These are phyloP conservation scores for Digitaria exilis DNA, from an alignment of 202 grass and related monocot genomes.

Conservation along the genomic window DNA sequence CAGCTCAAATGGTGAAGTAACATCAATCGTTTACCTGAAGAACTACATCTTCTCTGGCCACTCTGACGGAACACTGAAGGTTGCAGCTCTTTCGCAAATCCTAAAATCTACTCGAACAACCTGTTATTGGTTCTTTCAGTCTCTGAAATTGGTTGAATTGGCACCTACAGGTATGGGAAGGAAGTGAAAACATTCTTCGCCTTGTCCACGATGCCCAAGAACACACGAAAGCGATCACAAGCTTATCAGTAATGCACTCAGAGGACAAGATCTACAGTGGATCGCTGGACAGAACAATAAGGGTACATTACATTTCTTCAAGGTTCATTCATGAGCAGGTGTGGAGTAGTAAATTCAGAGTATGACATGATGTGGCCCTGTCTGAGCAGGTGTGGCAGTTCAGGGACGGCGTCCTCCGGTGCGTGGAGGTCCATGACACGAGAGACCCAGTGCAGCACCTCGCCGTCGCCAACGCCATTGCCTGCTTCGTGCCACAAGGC, in stretches of 20 bases:
- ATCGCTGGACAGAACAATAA: conserved; percentile 61
- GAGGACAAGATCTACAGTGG: conserved; percentile 64
- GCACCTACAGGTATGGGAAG: conserved; percentile 54
- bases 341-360: neutral
- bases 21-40: conserved; percentile 58
- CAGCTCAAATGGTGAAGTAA: conserved; percentile 32
- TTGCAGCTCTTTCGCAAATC: neutral
- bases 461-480: conserved; percentile 45
- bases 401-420: conserved; percentile 47
- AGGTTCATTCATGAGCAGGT: no score
- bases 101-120: neutral
- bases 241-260: conserved; percentile 41
- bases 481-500: conserved; percentile 60
- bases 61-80: conserved; percentile 66
- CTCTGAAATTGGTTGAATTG: neutral
- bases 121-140: neutral
- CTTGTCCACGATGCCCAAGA: conserved; percentile 52
- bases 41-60: conserved; percentile 67
- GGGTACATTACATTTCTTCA: conserved; percentile 30
- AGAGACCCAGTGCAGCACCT: conserved; percentile 56
- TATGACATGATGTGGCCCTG: neutral
- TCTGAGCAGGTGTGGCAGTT: conserved; percentile 62
- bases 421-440: conserved; percentile 55
- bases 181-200: conserved; percentile 56
- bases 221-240: conserved; percentile 63